A percentile compares a stretch with the other conserved stretches of the same genome.
These are phyloP conservation scores for Corymbia citriodora DNA, from an alignment of 441 rosid genomes.

Conservation along the genomic window DNA sequence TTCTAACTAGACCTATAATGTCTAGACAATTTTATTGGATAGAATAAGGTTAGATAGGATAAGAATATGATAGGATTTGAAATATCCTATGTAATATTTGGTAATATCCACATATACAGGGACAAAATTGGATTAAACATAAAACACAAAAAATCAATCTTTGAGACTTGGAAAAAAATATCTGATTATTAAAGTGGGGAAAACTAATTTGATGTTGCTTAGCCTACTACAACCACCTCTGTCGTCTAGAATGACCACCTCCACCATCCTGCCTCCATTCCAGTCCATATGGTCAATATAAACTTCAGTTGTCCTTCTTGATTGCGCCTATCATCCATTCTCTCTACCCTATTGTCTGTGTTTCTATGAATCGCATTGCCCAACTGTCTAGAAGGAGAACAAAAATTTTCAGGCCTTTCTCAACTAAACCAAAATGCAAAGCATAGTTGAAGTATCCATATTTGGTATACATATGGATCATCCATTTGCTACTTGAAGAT, in stretches of 20 bases:
- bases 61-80: rapidly evolving
- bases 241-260: too few relatives aligned
- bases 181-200: neutral
- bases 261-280: neutral
- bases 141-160: neutral
- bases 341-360: neutral
- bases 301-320: neutral
- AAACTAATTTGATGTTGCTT: neutral
- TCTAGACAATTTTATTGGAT: neutral
- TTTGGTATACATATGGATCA: neutral
- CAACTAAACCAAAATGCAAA: neutral
- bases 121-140: neutral
- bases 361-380: neutral
- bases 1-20: neutral
- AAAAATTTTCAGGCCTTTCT: neutral
- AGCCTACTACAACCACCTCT: too few relatives aligned
- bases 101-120: rapidly evolving
- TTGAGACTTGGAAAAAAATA: neutral
- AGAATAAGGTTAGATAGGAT: rapidly evolving
- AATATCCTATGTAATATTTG: rapidly evolving
- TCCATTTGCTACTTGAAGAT: neutral
- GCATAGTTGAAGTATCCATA: neutral
- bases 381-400: neutral
- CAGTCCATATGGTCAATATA: too few relatives aligned
- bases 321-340: neutral